Evolutionary conservation across 768 basidiomycete genomes (phyloP).

Genomic region (Candolleomyces eurysporus): DNA sequence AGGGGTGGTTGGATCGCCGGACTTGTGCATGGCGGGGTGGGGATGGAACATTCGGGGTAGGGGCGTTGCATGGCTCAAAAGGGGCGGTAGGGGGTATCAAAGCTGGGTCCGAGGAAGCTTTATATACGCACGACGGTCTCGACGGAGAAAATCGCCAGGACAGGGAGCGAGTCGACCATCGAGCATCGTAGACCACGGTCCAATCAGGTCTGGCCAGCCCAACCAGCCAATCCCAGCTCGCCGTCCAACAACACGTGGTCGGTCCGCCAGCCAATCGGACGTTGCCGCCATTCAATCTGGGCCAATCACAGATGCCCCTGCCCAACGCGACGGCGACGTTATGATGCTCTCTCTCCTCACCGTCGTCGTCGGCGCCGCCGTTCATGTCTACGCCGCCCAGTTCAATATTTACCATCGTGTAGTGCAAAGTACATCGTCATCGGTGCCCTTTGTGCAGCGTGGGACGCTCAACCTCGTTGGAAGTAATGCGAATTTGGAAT

Average conservation of each 20-base stretch:
- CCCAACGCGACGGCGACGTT: neutral
- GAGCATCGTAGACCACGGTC: slow-evolving; percentile 3
- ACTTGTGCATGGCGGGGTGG: slow-evolving; percentile 30
- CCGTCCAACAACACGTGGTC: neutral
- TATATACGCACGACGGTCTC: slow-evolving; percentile 13
- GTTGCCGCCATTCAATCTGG: neutral
- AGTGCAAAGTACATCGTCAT: slow-evolving; percentile 42
- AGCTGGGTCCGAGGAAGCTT: slow-evolving; percentile 12
- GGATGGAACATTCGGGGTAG: slow-evolving; percentile 26
- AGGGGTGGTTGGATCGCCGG: slow-evolving; percentile 14
- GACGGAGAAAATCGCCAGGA: slow-evolving; percentile 14
- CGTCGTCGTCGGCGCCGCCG: slow-evolving; percentile 13
- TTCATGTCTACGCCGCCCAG: slow-evolving; percentile 22
- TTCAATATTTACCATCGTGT: slow-evolving; percentile 49
- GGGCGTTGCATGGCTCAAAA: slow-evolving; percentile 16
- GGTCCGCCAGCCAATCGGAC: slow-evolving; percentile 12
- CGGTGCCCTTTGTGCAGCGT: slow-evolving; percentile 41
- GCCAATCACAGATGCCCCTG: neutral
- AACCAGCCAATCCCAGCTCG: slow-evolving; percentile 20
- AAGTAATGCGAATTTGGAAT: slow-evolving; percentile 34
- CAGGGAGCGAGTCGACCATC: slow-evolving; percentile 7
- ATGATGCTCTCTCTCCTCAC: slow-evolving; percentile 17
- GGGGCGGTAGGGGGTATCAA: slow-evolving; percentile 3
- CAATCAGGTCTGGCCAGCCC: slow-evolving; percentile 14
- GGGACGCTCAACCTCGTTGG: slow-evolving; percentile 36